A percentile compares a stretch with the other conserved stretches of the same genome.
Conservation (phyloP, 2,329 filamentous ascomycete genomes). For the Fusarium sacchari region DNA sequence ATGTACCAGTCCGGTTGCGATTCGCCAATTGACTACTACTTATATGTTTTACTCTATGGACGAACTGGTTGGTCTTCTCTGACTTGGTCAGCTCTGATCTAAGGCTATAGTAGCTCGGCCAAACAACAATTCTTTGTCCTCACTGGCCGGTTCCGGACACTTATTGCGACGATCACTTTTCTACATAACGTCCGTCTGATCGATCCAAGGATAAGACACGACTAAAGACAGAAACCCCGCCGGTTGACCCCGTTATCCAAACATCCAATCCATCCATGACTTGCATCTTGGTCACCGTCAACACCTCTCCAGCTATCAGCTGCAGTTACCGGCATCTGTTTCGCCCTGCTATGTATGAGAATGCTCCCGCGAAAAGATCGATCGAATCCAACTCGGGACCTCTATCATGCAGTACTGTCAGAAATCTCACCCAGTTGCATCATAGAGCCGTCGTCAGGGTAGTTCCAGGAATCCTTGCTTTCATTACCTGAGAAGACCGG, state of each 20-base stretch:
- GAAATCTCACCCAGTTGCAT: background rate
- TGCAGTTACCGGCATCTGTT: background rate
- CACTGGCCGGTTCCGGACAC: conserved; percentile 33
- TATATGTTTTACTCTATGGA: background rate
- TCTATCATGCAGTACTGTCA: background rate
- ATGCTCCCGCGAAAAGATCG: background rate
- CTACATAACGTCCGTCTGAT: conserved; percentile 15
- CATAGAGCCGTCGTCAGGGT: background rate
- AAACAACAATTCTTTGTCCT: conserved; percentile 15
- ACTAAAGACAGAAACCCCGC: conserved; percentile 8
- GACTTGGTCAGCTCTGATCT: conserved; percentile 20
- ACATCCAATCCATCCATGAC: background rate
- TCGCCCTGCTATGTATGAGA: background rate
- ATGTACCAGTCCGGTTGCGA: background rate
- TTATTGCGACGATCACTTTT: conserved; percentile 16
- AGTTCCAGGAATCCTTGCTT: background rate
- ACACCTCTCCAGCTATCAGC: background rate
- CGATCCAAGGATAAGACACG: conserved; percentile 9
- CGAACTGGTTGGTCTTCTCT: conserved; percentile 7
- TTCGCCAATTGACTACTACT: background rate
- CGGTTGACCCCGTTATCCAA: conserved; percentile 22
- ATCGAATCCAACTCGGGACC: conserved; percentile 3
- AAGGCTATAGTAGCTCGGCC: conserved; percentile 6
- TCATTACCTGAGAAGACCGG: conserved; percentile 10
- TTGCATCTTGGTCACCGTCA: background rate